These are phyloP conservation scores for Malus domestica DNA, from an alignment of 306 rosid genomes.

Conservation along the genomic window DNA sequence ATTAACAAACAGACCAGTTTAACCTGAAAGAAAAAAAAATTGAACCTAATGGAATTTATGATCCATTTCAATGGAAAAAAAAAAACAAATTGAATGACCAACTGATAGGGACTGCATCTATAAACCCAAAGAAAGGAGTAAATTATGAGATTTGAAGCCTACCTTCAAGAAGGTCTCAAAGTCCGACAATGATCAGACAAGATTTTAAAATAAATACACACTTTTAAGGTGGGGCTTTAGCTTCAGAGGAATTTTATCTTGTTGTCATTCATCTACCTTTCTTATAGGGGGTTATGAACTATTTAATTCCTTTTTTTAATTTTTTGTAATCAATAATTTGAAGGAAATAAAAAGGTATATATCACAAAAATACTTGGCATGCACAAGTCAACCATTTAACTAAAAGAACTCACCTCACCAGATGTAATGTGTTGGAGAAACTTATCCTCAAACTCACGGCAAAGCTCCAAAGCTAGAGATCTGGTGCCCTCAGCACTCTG, in stretches of 20 bases:
- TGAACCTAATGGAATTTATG: background rate
- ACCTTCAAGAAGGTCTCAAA: background rate
- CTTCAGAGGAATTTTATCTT: background rate
- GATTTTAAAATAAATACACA: background rate
- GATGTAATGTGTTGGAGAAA: constrained; percentile 80
- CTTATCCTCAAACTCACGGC: constrained; percentile 98
- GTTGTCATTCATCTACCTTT: background rate
- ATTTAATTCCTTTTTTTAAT: background rate
- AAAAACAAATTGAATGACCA: background rate
- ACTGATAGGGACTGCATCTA: background rate
- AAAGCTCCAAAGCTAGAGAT: constrained; percentile 95
- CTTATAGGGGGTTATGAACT: background rate
- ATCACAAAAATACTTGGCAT: background rate
- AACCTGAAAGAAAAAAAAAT: background rate
- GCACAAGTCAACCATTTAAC: background rate
- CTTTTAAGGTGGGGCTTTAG: background rate
- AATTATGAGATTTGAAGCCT: background rate
- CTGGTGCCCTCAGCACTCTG: constrained; percentile 90
- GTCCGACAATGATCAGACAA: background rate
- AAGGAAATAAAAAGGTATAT: background rate
- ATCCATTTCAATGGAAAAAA: background rate
- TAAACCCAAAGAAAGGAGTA: background rate
- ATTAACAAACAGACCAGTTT: background rate
- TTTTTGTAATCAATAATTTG: background rate
- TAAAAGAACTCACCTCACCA: constrained; percentile 72